Base-by-base conservation (phyloP, 2,329 filamentous ascomycete genomes). In the Fusarium acutatum region DNA sequence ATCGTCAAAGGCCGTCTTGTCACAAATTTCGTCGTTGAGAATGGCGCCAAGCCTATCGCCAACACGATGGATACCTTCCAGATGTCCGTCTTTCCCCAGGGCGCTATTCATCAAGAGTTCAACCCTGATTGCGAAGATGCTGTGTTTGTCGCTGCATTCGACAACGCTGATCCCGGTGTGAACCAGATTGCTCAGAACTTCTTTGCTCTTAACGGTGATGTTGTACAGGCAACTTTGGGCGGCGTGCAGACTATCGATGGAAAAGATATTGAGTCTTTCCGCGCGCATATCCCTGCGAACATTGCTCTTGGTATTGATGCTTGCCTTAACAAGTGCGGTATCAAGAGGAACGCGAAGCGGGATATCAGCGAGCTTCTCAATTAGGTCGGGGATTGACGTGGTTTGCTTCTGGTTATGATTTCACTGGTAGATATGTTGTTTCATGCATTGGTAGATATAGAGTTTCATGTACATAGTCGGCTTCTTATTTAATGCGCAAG, bases 71-170 rank as follows among this genome's bases (percentile, higher is more conserved):
- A 77, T 6, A 78, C 77, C 8, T 83, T 80, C 67, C 82, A 86
- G 68, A 86, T 86, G 82, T 80, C 83, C 18, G 82, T 86, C 15
- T 87, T 88, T 76, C 86, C 86, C 5, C 82, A 86, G 71, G 87
- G 87, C 10, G 82, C 83, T 7, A 80, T 87, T 15, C 87, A 88
- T 73, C 83, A 84, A 5, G 84, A 88, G 69, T 87, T 85, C 77
- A 88, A 88, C 77, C 86, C 86, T 6, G 82, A 85, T 64, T 88
- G 87, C 75, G 80, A 82, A 44, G 80, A 83, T 24, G 81, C 86
- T 26, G 82, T 85, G 12, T 88, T 88, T 72, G 83, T 88, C 11
- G 86, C 86, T 11, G 82, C 81, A 8, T 88, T 88, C 76, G 83
- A 83, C 61, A 79, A 78, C 22, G 81, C 83, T 58, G 86, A 88